Evolutionary conservation across 2,329 filamentous ascomycete species (phyloP).

Genomic region (Cladophialophora bantiana): DNA sequence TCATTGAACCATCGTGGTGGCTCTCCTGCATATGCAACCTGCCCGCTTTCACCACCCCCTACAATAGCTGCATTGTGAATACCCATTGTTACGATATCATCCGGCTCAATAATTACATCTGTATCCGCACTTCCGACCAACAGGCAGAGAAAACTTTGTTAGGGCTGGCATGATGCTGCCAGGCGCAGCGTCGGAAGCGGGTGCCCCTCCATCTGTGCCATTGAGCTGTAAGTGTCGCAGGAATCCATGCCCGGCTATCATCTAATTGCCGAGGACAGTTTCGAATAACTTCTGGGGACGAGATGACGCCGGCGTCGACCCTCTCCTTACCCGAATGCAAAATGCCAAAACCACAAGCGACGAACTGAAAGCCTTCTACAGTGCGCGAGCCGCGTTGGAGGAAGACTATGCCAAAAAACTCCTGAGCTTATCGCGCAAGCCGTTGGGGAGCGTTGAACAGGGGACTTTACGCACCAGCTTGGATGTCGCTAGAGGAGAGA

Average conservation of each 20-base stretch:
- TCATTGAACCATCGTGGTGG: background rate
- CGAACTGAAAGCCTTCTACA: slow-evolving; percentile 91
- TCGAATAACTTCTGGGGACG: slow-evolving; percentile 99
- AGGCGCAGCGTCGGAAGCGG: slow-evolving; percentile 30
- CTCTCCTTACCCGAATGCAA: slow-evolving; percentile 92
- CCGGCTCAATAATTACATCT: background rate
- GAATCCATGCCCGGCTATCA: background rate
- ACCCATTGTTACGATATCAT: background rate
- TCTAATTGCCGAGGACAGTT: slow-evolving; percentile 51
- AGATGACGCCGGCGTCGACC: slow-evolving; percentile 93
- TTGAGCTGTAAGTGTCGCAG: slow-evolving; percentile 34
- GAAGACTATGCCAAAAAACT: slow-evolving; percentile 95
- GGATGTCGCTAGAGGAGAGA: slow-evolving; percentile 85
- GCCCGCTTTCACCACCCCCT: slow-evolving; percentile 10
- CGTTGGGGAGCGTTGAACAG: slow-evolving; percentile 84
- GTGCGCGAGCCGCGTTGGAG: slow-evolving; percentile 88
- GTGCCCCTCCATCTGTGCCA: slow-evolving; percentile 38
- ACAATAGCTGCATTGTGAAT: background rate
- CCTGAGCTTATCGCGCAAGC: slow-evolving; percentile 82
- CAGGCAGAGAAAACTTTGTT: background rate
- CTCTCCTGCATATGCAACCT: slow-evolving; percentile 3
- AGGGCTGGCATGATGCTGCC: slow-evolving; percentile 28
- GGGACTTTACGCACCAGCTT: slow-evolving; percentile 84
- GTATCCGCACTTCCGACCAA: background rate
- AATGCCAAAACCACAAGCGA: slow-evolving; percentile 93